These are phyloP conservation scores for Crithidia fasciculata DNA, from an alignment of 208 protist species.

Conservation along the genomic window DNA sequence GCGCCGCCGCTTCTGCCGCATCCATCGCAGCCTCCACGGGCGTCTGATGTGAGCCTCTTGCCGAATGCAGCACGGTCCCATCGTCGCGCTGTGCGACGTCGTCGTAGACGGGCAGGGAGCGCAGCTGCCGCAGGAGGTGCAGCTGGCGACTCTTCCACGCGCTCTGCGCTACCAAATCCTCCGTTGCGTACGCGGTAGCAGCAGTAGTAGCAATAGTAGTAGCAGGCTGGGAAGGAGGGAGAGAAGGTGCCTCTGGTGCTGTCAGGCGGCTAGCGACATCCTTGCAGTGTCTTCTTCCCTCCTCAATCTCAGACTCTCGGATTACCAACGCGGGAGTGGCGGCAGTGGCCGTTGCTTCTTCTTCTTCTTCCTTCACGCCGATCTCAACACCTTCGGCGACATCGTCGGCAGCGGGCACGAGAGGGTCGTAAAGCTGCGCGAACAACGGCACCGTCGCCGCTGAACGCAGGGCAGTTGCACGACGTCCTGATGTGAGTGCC, in stretches of 20 bases:
- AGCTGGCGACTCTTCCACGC: constrained; percentile 73
- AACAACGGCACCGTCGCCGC: constrained; percentile 31
- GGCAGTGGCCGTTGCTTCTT: no score
- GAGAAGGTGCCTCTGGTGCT: no score
- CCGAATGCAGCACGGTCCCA: no score
- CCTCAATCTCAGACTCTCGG: no score
- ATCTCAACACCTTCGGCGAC: no score
- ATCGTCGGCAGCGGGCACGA: neutral
- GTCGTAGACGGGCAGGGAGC: constrained; percentile 10
- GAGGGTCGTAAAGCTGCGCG: constrained; percentile 52
- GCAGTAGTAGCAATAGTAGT: neutral
- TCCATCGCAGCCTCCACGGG: constrained; percentile 19
- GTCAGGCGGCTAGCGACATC: no score
- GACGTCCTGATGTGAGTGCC: constrained; percentile 31
- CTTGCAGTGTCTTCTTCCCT: no score
- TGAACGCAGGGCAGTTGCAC: constrained; percentile 35
- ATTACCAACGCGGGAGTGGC: no score
- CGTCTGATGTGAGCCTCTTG: neutral
- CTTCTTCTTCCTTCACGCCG: no score
- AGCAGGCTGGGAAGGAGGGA: no score
- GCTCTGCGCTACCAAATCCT: constrained; percentile 63
- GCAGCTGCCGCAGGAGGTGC: constrained; percentile 43
- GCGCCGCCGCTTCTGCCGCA: constrained; percentile 23
- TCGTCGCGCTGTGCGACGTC: neutral
- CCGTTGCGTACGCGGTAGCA: constrained; percentile 27